These are phyloP conservation scores for Aspergillus haitiensis DNA, from an alignment of 495 filamentous ascomycete genomes.

Conservation along the genomic window DNA sequence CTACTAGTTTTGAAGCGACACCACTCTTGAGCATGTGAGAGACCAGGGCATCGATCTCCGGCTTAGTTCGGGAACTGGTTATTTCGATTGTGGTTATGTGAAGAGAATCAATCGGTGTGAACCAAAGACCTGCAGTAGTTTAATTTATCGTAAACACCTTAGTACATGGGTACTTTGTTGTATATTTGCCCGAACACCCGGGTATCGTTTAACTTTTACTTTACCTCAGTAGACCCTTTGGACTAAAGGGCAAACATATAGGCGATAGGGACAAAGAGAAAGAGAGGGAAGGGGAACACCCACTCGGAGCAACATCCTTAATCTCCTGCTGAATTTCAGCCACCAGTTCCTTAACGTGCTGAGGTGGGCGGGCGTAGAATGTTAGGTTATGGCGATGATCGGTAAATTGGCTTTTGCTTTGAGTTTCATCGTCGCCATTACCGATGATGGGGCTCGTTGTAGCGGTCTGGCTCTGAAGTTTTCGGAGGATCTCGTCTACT, in stretches of 20 bases:
- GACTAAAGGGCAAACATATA: too few relatives aligned
- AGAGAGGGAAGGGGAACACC: slow-evolving; percentile 23
- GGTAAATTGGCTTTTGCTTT: slow-evolving; percentile 42
- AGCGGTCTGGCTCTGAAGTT: slow-evolving; percentile 43
- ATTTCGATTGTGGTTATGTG: slow-evolving; percentile 88
- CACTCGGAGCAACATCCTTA: slow-evolving; percentile 62
- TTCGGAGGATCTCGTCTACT: slow-evolving; percentile 72
- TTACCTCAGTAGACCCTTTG: too few relatives aligned
- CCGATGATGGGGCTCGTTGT: slow-evolving; percentile 33
- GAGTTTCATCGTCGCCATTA: slow-evolving; percentile 49
- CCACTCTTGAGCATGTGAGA: slow-evolving; percentile 49
- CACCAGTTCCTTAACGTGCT: slow-evolving; percentile 64
- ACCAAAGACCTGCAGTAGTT: slow-evolving; percentile 66
- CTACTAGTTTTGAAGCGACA: slow-evolving; percentile 53
- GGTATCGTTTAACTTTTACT: too few relatives aligned
- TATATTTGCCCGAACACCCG: too few relatives aligned
- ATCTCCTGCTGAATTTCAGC: slow-evolving; percentile 66
- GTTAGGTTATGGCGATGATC: slow-evolving; percentile 80
- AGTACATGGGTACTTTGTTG: neutral
- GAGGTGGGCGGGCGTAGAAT: slow-evolving; percentile 83
- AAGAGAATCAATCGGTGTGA: slow-evolving; percentile 72
- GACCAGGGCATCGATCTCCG: slow-evolving; percentile 62
- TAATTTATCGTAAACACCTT: neutral
- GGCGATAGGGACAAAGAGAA: too few relatives aligned
- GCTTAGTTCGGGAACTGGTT: slow-evolving; percentile 62